These are phyloP conservation scores for Aspergillus indologenus DNA, from an alignment of 495 filamentous ascomycete species.

Conservation along the genomic window DNA sequence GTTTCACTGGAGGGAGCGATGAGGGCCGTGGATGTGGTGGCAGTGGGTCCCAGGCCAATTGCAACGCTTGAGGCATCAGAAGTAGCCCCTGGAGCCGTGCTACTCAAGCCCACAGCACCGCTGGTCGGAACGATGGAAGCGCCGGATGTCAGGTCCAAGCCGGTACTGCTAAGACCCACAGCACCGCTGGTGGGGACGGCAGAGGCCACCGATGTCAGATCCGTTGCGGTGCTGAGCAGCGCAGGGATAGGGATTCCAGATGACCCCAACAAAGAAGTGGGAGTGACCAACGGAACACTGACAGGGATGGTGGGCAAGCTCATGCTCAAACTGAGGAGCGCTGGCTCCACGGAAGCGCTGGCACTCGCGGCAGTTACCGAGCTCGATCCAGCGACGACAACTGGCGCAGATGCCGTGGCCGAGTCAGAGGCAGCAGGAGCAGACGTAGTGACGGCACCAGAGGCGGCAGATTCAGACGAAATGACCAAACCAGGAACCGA, in stretches of 20 bases:
- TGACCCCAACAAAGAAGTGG: slow-evolving; percentile 11
- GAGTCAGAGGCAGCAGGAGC: neutral
- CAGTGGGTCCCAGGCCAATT: slow-evolving; percentile 2
- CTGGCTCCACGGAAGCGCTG: slow-evolving; percentile 1
- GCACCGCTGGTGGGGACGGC: slow-evolving; percentile 4
- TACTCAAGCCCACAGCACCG: neutral
- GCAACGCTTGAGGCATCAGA: slow-evolving; percentile 4
- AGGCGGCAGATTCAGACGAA: neutral
- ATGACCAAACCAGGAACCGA: neutral
- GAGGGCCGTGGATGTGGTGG: slow-evolving; percentile 1
- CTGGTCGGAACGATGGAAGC: slow-evolving; percentile 8
- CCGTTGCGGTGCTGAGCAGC: slow-evolving; percentile 9
- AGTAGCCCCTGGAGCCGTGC: neutral
- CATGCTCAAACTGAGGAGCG: neutral
- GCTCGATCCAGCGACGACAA: neutral
- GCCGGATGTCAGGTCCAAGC: neutral
- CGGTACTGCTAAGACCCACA: neutral
- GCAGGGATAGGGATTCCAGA: slow-evolving; percentile 11
- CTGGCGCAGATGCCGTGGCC: neutral
- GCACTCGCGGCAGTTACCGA: neutral
- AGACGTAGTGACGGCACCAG: neutral
- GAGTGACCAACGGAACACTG: slow-evolving; percentile 25
- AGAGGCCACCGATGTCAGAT: slow-evolving; percentile 1
- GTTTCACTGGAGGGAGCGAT: neutral
- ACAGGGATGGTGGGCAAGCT: slow-evolving; percentile 25